Conservation (phyloP, 2,329 filamentous ascomycete genomes). For the Colletotrichum liriopes region DNA sequence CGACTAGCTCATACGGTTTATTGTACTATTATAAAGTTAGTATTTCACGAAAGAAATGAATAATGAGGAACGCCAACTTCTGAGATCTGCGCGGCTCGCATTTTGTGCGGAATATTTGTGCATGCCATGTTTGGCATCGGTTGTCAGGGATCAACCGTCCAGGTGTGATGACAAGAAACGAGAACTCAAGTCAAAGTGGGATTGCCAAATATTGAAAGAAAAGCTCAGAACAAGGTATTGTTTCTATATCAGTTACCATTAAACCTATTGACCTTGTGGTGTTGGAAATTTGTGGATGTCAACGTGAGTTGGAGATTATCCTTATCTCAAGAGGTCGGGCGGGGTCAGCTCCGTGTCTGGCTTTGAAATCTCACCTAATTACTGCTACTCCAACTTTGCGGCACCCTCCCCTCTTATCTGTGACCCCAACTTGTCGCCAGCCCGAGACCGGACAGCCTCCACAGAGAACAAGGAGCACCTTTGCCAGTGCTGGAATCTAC, state of each 20-base stretch:
- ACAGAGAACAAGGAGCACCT: neutral
- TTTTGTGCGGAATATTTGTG: conserved; percentile 9
- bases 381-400: neutral
- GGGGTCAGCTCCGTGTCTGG: neutral
- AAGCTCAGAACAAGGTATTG: neutral
- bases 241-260: neutral
- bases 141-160: neutral
- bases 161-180: neutral
- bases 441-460: neutral
- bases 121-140: neutral
- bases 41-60: neutral
- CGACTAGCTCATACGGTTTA: conserved; percentile 48
- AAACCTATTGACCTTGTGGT: too few species aligned
- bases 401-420: neutral
- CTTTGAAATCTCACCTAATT: neutral
- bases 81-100: conserved; percentile 45
- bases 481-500: neutral
- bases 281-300: too few species aligned
- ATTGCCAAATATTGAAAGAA: too few species aligned
- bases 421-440: neutral
- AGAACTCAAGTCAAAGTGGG: neutral
- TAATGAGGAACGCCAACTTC: conserved; percentile 28
- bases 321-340: neutral
- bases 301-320: neutral
- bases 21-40: conserved; percentile 47